Percentiles rank a stretch among this genome's conserved stretches.
phyloP scores from a whole-genome alignment of 1,284 basidiomycete species.

The Anthracocystis setariae region DNA sequence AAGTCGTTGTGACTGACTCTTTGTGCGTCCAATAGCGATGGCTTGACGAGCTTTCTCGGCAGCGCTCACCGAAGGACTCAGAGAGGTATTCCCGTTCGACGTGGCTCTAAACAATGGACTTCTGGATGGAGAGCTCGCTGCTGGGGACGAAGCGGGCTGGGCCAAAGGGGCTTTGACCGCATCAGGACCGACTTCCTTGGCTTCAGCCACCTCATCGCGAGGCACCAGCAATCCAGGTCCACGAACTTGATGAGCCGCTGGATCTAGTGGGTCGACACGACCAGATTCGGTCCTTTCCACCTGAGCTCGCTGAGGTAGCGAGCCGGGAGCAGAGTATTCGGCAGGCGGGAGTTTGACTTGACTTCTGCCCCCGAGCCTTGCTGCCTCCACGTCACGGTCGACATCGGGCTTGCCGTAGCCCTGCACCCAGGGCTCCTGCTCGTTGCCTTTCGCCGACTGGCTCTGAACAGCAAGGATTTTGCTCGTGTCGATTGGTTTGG shows the following conservation, averaged over 20 bases:
- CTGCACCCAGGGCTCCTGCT: slow-evolving; percentile 42
- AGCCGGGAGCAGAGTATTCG: slow-evolving; percentile 24
- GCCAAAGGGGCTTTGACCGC: slow-evolving; percentile 40
- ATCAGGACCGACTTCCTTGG: slow-evolving; percentile 19
- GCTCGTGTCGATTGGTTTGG: slow-evolving; percentile 37
- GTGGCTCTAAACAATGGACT: slow-evolving; percentile 1
- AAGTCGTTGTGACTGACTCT: slow-evolving; percentile 50
- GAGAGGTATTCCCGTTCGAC: slow-evolving; percentile 11
- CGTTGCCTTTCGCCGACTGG: slow-evolving; percentile 11
- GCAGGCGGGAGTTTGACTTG: slow-evolving; percentile 16
- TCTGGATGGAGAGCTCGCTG: slow-evolving; percentile 6
- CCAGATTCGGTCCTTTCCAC: slow-evolving; percentile 50
- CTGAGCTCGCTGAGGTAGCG: slow-evolving; percentile 43
- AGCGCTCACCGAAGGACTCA: slow-evolving; percentile 5
- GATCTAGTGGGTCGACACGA: slow-evolving; percentile 47
- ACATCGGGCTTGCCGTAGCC: slow-evolving; percentile 31
- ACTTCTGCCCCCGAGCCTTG: background rate
- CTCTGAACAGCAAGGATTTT: slow-evolving; percentile 26
- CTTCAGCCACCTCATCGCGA: slow-evolving; percentile 50
- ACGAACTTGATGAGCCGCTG: slow-evolving; percentile 46
- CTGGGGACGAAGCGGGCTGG: background rate
- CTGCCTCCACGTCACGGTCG: slow-evolving; percentile 27
- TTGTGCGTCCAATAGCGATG: slow-evolving; percentile 46
- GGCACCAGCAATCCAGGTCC: slow-evolving; percentile 52
- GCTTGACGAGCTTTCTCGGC: slow-evolving; percentile 43